These are phyloP conservation scores for Skeletonema costatum DNA, from an alignment of 108 stramenopile species.

Conservation along the genomic window DNA sequence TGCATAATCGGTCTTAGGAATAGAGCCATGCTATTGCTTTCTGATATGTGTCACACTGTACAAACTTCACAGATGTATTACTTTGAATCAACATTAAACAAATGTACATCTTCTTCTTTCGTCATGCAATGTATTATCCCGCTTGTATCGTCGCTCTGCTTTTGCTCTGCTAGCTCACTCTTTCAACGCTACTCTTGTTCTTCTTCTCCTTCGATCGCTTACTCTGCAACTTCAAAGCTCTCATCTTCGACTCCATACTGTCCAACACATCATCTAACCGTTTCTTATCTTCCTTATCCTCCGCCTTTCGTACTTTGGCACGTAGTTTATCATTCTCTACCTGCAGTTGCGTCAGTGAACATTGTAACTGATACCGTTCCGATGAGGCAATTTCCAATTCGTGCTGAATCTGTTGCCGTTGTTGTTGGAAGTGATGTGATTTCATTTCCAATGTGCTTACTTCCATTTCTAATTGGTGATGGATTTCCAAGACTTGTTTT, in stretches of 20 bases:
- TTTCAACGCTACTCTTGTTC: background rate
- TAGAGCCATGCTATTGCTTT: too few species aligned
- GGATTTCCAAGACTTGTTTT: constrained; percentile 17
- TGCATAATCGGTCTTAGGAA: too few species aligned
- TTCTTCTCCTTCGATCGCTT: constrained; percentile 14
- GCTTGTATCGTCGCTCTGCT: too few species aligned
- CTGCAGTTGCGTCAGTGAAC: background rate
- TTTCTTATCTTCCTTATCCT: constrained; percentile 32
- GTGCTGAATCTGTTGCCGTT: background rate
- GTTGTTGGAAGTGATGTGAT: background rate
- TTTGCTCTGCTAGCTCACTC: too few species aligned
- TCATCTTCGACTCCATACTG: constrained; percentile 44
- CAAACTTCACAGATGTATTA: background rate
- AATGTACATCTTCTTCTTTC: too few species aligned
- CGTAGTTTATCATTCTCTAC: constrained; percentile 27
- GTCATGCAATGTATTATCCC: too few species aligned
- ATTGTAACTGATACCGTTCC: constrained; percentile 21
- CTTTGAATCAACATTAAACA: too few species aligned
- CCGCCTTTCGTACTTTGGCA: constrained; percentile 7
- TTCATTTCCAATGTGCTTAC: constrained; percentile 1
- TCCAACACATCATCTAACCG: constrained; percentile 37
- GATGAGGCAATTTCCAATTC: constrained; percentile 13
- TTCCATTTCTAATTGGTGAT: constrained; percentile 14
- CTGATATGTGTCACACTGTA: background rate
- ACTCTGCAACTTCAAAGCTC: constrained; percentile 14